These are phyloP conservation scores for Aspergillus candidus DNA, from an alignment of 2,329 filamentous ascomycete species.

Conservation along the genomic window DNA sequence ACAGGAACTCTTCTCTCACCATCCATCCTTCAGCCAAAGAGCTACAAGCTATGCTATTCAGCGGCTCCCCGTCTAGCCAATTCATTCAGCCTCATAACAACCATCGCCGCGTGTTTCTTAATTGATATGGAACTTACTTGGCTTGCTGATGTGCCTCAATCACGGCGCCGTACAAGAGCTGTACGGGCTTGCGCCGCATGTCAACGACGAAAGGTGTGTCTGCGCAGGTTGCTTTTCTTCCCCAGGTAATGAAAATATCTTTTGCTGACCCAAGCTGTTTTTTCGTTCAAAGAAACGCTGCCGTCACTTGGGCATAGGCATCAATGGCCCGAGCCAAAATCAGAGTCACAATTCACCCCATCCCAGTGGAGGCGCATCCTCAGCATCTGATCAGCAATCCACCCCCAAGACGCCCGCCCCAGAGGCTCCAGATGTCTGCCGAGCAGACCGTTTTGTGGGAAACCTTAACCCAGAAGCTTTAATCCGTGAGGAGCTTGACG, in stretches of 20 bases:
- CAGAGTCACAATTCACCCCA: neutral
- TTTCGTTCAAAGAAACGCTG: slow-evolving; percentile 26
- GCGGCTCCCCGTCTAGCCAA: no score
- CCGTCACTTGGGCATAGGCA: slow-evolving; percentile 19
- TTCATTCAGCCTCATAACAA: no score
- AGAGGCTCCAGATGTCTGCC: slow-evolving; percentile 7
- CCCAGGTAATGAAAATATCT: neutral
- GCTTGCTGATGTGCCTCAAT: slow-evolving; percentile 30
- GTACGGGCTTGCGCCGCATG: slow-evolving; percentile 27
- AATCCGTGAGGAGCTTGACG: slow-evolving; percentile 29
- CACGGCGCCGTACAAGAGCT: slow-evolving; percentile 26
- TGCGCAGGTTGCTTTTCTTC: neutral
- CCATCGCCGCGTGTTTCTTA: neutral
- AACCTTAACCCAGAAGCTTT: slow-evolving; percentile 38
- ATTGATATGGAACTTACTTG: slow-evolving; percentile 30
- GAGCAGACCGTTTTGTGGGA: slow-evolving; percentile 33
- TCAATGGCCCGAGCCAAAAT: neutral
- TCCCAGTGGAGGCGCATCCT: neutral
- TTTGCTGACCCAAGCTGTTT: neutral
- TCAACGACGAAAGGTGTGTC: slow-evolving; percentile 27
- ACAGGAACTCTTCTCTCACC: no score
- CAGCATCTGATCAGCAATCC: neutral
- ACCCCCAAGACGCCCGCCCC: slow-evolving; percentile 1
- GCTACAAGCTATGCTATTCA: no score
- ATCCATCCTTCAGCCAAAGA: neutral